A percentile compares a stretch with the other conserved stretches of the same genome.
Conservation (phyloP, 2,329 filamentous ascomycete genomes). For the Aspergillus sp. region DNA sequence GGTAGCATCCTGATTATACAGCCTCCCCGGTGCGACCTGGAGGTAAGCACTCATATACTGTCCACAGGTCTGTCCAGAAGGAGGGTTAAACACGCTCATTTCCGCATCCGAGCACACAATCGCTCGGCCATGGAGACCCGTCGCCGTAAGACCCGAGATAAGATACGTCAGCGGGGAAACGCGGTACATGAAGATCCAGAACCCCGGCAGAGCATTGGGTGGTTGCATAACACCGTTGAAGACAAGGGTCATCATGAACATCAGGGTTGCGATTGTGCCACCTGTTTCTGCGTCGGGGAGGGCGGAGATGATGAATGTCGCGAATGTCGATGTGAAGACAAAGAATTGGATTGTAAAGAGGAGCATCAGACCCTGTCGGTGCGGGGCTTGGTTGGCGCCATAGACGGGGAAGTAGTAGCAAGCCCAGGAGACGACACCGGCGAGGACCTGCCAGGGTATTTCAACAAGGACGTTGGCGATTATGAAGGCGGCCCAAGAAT, state of each 20-base stretch:
- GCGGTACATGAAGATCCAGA: slow-evolving; percentile 85
- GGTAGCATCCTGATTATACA: slow-evolving; percentile 52
- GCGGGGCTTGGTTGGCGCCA: slow-evolving; percentile 58
- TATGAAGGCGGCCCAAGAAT: slow-evolving; percentile 84
- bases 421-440: slow-evolving; percentile 74
- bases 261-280: slow-evolving; percentile 72
- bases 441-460: slow-evolving; percentile 75
- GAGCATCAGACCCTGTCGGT: slow-evolving; percentile 78
- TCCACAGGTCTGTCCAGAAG: slow-evolving; percentile 57
- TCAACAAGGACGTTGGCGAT: slow-evolving; percentile 80
- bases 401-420: slow-evolving; percentile 82
- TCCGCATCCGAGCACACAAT: slow-evolving; percentile 71
- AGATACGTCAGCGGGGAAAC: slow-evolving; percentile 82
- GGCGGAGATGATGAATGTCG: slow-evolving; percentile 73
- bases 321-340: slow-evolving; percentile 78
- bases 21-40: slow-evolving; percentile 50
- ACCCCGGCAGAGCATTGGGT: slow-evolving; percentile 63
- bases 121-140: slow-evolving; percentile 65
- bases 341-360: slow-evolving; percentile 73
- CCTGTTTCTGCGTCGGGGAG: slow-evolving; percentile 73
- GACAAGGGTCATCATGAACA: slow-evolving; percentile 71
- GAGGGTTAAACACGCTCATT: slow-evolving; percentile 65
- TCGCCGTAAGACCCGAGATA: slow-evolving; percentile 69
- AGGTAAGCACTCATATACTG: slow-evolving; percentile 60
- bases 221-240: slow-evolving; percentile 72